Conservation (phyloP, 805 yeast species). For the Wickerhamiella shivajii region DNA sequence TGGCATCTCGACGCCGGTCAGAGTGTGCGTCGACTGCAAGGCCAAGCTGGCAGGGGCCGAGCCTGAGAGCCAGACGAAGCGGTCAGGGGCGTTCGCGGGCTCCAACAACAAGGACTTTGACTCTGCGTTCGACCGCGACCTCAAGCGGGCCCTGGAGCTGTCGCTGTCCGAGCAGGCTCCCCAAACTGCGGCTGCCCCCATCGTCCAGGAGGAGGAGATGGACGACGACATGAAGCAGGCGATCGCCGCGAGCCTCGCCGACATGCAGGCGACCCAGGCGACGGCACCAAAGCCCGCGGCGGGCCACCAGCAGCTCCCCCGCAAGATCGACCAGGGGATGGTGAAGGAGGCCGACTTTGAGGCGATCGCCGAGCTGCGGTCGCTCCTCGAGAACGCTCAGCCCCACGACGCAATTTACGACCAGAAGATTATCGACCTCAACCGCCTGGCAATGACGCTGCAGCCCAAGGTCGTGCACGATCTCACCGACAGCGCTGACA, state of each 20-base stretch:
- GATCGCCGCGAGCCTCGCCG: constrained; percentile 77
- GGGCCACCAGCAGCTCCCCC: neutral
- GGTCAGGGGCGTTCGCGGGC: constrained; percentile 2
- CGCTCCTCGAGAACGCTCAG: constrained; percentile 10
- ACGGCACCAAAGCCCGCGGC: neutral
- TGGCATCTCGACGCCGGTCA: constrained; percentile 77
- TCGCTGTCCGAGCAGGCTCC: constrained; percentile 40
- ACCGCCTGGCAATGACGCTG: constrained; percentile 12
- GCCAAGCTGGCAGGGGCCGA: constrained; percentile 33
- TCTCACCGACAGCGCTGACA: constrained; percentile 14
- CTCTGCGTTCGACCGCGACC: constrained; percentile 35
- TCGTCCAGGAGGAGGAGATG: constrained; percentile 37
- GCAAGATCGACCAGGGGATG: constrained; percentile 6
- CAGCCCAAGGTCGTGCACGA: constrained; percentile 17
- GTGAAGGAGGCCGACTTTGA: constrained; percentile 9
- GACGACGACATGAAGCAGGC: constrained; percentile 90
- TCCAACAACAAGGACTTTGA: constrained; percentile 20
- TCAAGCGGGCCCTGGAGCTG: constrained; percentile 62
- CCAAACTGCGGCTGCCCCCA: constrained; percentile 18
- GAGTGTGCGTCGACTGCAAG: constrained; percentile 87
- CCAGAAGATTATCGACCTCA: constrained; percentile 11
- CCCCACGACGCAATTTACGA: constrained; percentile 17
- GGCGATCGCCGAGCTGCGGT: constrained; percentile 9
- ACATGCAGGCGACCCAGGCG: constrained; percentile 28
- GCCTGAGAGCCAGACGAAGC: neutral